phyloP scores from a whole-genome alignment of 148 eudicot genomes.

The Linanthus parryae region DNA sequence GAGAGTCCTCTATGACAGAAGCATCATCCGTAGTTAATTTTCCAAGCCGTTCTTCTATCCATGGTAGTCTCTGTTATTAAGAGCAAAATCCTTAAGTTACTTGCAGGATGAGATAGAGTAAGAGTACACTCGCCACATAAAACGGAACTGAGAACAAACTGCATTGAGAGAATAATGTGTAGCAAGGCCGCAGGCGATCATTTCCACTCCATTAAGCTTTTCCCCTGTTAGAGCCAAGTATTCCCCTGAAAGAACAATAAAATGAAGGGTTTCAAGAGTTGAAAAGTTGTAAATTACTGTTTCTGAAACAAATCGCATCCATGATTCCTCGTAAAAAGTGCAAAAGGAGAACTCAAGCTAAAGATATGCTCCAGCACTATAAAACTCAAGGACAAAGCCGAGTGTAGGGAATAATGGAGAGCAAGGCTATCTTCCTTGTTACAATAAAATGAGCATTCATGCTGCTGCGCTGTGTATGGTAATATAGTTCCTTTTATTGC shows the following conservation, averaged over 20 bases:
- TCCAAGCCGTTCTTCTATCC: constrained; percentile 85
- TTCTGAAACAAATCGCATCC: too few relatives aligned
- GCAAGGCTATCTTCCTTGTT: too few relatives aligned
- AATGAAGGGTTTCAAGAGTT: background rate
- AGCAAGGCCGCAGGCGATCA: constrained; percentile 85
- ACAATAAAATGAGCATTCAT: too few relatives aligned
- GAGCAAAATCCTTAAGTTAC: constrained; percentile 4
- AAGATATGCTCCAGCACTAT: too few relatives aligned
- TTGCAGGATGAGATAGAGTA: constrained; percentile 1
- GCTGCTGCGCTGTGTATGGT: too few relatives aligned
- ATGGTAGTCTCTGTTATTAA: constrained; percentile 44
- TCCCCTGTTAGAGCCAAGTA: constrained; percentile 94
- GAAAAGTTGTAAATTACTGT: background rate
- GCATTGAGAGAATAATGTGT: constrained; percentile 76
- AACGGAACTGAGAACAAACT: constrained; percentile 31
- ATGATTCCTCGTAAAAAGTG: too few relatives aligned
- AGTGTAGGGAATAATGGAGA: too few relatives aligned
- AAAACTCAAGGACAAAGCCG: too few relatives aligned
- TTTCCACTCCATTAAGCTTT: constrained; percentile 78
- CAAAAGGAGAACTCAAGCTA: too few relatives aligned
- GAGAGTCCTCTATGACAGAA: constrained; percentile 70
- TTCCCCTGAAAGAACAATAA: constrained; percentile 56
- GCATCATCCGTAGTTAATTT: constrained; percentile 78
- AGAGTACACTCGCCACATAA: constrained; percentile 1
- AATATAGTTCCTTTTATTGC: too few relatives aligned